Percentiles rank a stretch among this genome's conserved stretches.
Conservation (phyloP, 352 stramenopile genomes). For the Sclerospora graminicola region DNA sequence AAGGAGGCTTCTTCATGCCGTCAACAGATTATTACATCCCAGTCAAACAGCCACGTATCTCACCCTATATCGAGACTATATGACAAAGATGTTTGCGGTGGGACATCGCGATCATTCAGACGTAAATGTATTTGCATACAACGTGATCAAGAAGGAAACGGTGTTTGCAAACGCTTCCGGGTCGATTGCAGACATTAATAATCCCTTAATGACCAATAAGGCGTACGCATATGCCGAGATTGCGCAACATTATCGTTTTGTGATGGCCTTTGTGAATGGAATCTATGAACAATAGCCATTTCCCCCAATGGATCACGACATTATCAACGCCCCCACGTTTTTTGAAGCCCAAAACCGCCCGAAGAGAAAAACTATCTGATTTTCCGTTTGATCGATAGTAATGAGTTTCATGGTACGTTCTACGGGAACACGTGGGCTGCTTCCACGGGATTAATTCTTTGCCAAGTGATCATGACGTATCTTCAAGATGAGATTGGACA, state of each 20-base stretch:
- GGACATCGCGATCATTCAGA: conserved; percentile 23
- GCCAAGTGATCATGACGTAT: conserved; percentile 67
- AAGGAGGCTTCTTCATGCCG: conserved; percentile 52
- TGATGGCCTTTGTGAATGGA: conserved; percentile 40
- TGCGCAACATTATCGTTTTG: conserved; percentile 29
- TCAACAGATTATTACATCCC: conserved; percentile 52
- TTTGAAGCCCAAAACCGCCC: conserved; percentile 33
- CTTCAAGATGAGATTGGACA: conserved; percentile 83
- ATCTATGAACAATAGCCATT: conserved; percentile 33
- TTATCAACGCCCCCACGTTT: conserved; percentile 40
- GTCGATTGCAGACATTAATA: conserved; percentile 70
- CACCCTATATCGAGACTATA: conserved; percentile 36
- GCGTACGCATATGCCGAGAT: conserved; percentile 71
- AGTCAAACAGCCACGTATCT: no score
- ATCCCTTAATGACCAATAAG: conserved; percentile 82
- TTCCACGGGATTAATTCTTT: conserved; percentile 38
- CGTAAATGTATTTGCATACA: conserved; percentile 23
- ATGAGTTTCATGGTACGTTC: conserved; percentile 40
- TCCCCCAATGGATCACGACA: conserved; percentile 22
- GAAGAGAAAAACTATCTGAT: conserved; percentile 50
- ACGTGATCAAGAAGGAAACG: conserved; percentile 60
- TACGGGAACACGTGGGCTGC: conserved; percentile 18
- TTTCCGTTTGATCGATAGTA: conserved; percentile 49
- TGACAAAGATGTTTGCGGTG: conserved; percentile 29
- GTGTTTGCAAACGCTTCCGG: conserved; percentile 76